Percentiles rank a stretch among this genome's conserved stretches.
Evolutionary conservation across 2,329 filamentous ascomycete genomes (phyloP).

Genomic region (Ceratocystis eucalypticola): DNA sequence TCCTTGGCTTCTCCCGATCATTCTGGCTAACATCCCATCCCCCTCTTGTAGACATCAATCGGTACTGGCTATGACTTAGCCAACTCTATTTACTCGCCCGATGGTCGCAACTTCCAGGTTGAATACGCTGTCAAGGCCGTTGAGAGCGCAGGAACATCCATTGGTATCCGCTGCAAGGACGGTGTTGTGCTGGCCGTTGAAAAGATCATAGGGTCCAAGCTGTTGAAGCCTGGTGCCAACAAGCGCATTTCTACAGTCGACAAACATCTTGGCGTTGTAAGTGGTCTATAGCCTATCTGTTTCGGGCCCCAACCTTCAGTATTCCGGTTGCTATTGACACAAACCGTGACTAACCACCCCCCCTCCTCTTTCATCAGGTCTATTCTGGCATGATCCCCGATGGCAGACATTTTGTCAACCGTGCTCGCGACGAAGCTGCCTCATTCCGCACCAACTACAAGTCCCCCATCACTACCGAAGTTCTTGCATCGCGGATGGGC

Average conservation of each 20-base stretch:
- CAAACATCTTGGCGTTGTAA: constrained; percentile 81
- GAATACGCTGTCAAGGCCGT: constrained; percentile 99
- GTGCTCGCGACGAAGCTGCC: constrained; percentile 84
- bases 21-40: not conserved
- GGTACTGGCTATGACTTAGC: constrained; percentile 98
- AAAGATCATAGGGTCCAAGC: constrained; percentile 91
- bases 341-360: not conserved
- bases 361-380: constrained; percentile 41
- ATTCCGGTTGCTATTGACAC: not conserved
- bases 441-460: constrained; percentile 92
- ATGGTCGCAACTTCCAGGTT: constrained; percentile 97
- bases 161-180: constrained; percentile 95
- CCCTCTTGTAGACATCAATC: constrained; percentile 71
- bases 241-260: constrained; percentile 94
- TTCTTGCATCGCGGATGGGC: constrained; percentile 85
- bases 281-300: constrained; percentile 26
- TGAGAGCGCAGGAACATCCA: constrained; percentile 89
- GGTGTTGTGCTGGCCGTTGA: constrained; percentile 92
- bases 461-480: constrained; percentile 74
- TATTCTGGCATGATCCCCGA: constrained; percentile 91
- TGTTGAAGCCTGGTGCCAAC: constrained; percentile 88
- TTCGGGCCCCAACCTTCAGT: too few species aligned
- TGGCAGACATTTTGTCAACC: constrained; percentile 84
- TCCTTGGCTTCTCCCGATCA: not conserved
- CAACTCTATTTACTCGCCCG: constrained; percentile 98